Conservation (phyloP, 2,329 filamentous ascomycete genomes). For the Scopulariopsis brevicaulis region DNA sequence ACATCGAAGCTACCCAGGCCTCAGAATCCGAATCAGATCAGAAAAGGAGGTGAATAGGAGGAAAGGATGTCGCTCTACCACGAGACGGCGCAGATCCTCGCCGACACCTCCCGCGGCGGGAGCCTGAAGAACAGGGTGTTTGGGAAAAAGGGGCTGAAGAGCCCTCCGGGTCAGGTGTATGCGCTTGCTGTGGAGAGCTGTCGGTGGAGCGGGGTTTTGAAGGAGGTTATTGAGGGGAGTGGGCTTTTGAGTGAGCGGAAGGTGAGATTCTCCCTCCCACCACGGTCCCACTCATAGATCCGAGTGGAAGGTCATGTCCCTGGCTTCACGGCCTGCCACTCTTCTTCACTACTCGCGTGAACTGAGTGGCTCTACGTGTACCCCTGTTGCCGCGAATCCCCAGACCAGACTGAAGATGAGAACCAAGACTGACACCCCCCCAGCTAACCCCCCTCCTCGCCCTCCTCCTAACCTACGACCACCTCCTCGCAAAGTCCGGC, state of each 20-base stretch:
- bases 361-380: background rate
- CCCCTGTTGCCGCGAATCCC: too few relatives aligned
- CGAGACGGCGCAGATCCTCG: constrained; percentile 70
- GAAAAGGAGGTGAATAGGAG: background rate
- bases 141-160: constrained; percentile 60
- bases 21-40: background rate
- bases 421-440: background rate
- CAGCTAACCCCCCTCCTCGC: constrained; percentile 73
- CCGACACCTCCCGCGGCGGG: constrained; percentile 57
- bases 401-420: background rate
- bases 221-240: constrained; percentile 78
- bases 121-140: constrained; percentile 85
- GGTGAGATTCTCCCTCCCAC: constrained; percentile 34
- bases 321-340: background rate
- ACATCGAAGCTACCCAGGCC: background rate
- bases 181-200: constrained; percentile 76
- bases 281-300: too few relatives aligned
- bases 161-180: constrained; percentile 70
- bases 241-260: constrained; percentile 74
- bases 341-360: background rate
- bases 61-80: constrained; percentile 88
- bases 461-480: constrained; percentile 75
- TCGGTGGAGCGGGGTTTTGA: constrained; percentile 82
- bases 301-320: background rate
- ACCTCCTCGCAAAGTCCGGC: constrained; percentile 69